Conservation (phyloP, 73 alveolate species). For the Breviolum minutum region DNA sequence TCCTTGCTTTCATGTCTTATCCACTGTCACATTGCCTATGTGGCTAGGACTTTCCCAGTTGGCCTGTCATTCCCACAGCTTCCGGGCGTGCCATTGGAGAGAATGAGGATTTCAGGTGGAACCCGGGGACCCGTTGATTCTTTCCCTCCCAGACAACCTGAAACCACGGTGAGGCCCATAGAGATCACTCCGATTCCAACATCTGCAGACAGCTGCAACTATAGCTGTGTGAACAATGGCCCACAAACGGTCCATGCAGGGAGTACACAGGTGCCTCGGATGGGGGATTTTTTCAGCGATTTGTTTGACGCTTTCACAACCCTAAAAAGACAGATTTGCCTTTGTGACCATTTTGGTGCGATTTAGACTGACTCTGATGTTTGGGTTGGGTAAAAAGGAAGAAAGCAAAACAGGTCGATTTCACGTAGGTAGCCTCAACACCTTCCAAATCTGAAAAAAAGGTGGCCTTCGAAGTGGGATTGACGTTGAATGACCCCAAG, state of each 20-base stretch:
- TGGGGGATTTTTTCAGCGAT: neutral
- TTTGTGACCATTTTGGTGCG: neutral
- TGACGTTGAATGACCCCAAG: conserved; percentile 85
- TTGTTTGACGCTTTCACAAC: neutral
- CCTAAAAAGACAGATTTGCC: neutral
- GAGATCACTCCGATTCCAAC: conserved; percentile 68
- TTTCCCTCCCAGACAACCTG: neutral
- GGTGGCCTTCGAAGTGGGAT: conserved; percentile 72
- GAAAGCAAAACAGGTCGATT: too few species aligned
- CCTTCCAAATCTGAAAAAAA: neutral
- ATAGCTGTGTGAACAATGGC: conserved; percentile 1
- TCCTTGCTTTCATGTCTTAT: neutral
- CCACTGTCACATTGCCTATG: neutral
- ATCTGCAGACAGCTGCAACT: conserved; percentile 58
- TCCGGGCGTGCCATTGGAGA: conserved; percentile 53
- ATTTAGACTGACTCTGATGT: neutral
- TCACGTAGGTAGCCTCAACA: too few species aligned
- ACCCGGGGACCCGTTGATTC: neutral
- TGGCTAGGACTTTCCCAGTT: conserved; percentile 53
- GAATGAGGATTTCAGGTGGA: conserved; percentile 4
- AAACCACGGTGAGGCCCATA: conserved; percentile 19
- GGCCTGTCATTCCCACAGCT: conserved; percentile 62
- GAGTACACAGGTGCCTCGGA: neutral
- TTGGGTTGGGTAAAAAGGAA: neutral
- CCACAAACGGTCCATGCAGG: neutral